phyloP scores from a whole-genome alignment of 495 filamentous ascomycete species.

The Xylaria sp. region DNA sequence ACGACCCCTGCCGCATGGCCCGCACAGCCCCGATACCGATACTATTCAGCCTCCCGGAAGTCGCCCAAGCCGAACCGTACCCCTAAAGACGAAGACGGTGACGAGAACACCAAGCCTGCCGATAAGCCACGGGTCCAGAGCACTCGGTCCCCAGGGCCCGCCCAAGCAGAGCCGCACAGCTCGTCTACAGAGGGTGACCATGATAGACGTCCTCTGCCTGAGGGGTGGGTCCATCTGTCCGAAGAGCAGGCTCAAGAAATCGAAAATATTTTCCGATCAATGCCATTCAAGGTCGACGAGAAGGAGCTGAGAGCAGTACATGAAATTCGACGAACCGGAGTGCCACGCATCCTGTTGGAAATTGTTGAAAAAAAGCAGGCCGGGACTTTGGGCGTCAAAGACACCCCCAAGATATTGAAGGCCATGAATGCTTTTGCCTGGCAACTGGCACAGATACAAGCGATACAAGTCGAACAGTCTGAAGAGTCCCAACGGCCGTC shows the following conservation, averaged over 20 bases:
- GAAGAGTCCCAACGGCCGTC: constrained; percentile 1
- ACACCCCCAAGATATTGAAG: constrained; percentile 53
- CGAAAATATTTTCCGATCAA: background rate
- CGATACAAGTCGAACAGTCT: too few relatives aligned
- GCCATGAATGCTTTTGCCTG: constrained; percentile 31
- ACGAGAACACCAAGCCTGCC: background rate
- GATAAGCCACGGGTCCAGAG: constrained; percentile 34
- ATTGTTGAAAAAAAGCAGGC: constrained; percentile 62
- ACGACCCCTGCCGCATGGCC: constrained; percentile 55
- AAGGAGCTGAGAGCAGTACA: constrained; percentile 16
- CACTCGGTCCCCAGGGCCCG: constrained; percentile 36
- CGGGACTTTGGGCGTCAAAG: constrained; percentile 63
- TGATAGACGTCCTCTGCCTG: constrained; percentile 32
- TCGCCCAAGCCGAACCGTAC: constrained; percentile 42
- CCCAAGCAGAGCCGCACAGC: constrained; percentile 27
- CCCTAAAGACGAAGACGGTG: background rate
- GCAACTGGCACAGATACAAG: constrained; percentile 25
- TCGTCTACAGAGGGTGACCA: background rate
- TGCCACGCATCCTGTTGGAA: constrained; percentile 40
- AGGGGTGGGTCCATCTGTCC: constrained; percentile 46
- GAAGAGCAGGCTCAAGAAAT: constrained; percentile 40
- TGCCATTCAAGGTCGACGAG: constrained; percentile 2
- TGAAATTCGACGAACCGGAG: constrained; percentile 33
- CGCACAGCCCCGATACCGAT: constrained; percentile 58
- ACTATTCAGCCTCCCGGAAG: constrained; percentile 64